Percentiles rank a stretch among this genome's conserved stretches.
These are phyloP conservation scores for Protostelium mycophagum DNA, from an alignment of 78 protist species.

Conservation along the genomic window DNA sequence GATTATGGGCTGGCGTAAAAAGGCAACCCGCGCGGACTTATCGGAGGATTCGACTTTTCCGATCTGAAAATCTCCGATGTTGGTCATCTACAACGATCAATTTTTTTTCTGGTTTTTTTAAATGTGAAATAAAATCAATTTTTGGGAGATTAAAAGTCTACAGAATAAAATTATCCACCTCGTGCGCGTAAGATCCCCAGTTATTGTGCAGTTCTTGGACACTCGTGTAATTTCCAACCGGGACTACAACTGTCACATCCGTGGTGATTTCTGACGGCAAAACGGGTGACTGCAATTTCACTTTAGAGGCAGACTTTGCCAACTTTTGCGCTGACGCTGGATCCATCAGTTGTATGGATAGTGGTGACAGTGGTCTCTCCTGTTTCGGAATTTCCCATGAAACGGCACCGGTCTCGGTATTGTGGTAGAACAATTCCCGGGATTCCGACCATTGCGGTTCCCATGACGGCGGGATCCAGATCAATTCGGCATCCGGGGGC, in stretches of 20 bases:
- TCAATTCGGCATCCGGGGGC: neutral
- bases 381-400: neutral
- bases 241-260: neutral
- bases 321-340: neutral
- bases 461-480: neutral
- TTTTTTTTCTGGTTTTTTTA: too few relatives aligned
- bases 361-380: neutral
- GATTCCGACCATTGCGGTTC: neutral
- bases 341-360: neutral
- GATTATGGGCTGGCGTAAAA: neutral
- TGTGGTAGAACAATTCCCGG: neutral
- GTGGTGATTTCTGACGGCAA: neutral
- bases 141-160: too few relatives aligned
- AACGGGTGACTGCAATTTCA: neutral
- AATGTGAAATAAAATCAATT: neutral
- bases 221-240: neutral
- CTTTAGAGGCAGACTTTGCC: neutral
- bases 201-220: neutral
- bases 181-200: too few relatives aligned
- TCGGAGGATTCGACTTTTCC: neutral
- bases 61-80: neutral
- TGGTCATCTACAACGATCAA: neutral
- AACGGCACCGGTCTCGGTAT: neutral
- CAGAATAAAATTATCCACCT: neutral
- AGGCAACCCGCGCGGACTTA: neutral